Percentiles rank a stretch among this genome's conserved stretches.
phyloP scores from a whole-genome alignment of 2,329 filamentous ascomycete genomes.

The Davidsoniella eucalypti region DNA sequence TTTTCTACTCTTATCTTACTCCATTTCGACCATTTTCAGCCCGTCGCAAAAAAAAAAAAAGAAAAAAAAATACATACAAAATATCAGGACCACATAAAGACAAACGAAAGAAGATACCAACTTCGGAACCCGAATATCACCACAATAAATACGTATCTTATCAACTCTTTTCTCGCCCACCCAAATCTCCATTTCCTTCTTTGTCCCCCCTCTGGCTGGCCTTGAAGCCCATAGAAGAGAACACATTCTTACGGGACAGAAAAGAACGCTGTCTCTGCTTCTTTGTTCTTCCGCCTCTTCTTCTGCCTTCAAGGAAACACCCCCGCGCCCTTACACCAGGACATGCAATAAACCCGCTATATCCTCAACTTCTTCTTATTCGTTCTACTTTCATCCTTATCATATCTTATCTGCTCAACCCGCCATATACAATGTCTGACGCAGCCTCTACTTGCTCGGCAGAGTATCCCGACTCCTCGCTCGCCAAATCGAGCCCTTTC shows the following conservation, averaged over 20 bases:
- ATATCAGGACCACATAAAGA: no score
- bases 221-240: no score
- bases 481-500: not conserved
- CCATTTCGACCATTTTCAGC: not conserved
- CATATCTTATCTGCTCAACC: not conserved
- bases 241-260: not conserved
- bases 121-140: not conserved
- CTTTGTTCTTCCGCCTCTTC: not conserved
- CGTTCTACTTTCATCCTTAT: not conserved
- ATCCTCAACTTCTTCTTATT: not conserved
- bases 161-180: not conserved
- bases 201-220: not conserved
- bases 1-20: not conserved
- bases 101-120: not conserved
- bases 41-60: not conserved
- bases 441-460: not conserved
- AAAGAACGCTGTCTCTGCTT: not conserved
- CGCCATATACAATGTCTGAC: not conserved
- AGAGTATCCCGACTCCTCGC: not conserved
- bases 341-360: not conserved
- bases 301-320: not conserved
- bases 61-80: no score
- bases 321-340: not conserved
- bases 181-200: not conserved
- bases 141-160: not conserved